A percentile compares a stretch with the other conserved stretches of the same genome.
phyloP scores from a whole-genome alignment of 208 protist genomes.

The Acanthamoeba healyi region DNA sequence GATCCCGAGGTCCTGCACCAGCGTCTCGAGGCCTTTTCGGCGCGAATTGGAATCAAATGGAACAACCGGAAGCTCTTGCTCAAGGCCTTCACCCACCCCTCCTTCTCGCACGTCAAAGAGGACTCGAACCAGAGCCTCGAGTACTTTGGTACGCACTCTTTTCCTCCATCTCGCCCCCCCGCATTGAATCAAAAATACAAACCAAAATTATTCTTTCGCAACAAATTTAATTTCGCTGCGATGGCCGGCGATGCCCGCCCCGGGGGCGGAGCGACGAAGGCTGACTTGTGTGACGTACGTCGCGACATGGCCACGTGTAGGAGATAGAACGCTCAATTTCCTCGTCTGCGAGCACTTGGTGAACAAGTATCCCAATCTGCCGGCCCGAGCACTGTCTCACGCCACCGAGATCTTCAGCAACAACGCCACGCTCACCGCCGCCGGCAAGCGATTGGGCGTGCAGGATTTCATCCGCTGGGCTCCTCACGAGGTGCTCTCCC shows the following conservation, averaged over 20 bases:
- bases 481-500: background rate
- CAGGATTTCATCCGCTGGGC: constrained; percentile 52
- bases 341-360: constrained; percentile 32
- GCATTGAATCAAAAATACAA: background rate
- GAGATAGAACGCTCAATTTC: constrained; percentile 55
- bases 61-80: constrained; percentile 51
- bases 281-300: background rate
- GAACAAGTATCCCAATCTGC: constrained; percentile 47
- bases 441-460: constrained; percentile 44
- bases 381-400: constrained; percentile 14
- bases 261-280: too few relatives aligned
- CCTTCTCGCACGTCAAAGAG: constrained; percentile 9
- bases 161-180: background rate
- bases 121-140: background rate
- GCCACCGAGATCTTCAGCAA: background rate
- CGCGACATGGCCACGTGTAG: background rate
- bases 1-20: constrained; percentile 32
- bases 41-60: constrained; percentile 10
- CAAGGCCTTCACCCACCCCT: constrained; percentile 48
- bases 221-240: background rate
- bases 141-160: background rate
- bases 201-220: background rate
- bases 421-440: background rate
- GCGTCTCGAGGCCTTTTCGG: constrained; percentile 9
- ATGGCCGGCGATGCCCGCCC: too few relatives aligned